These are phyloP conservation scores for Dictyophora rubrovolvata DNA, from an alignment of 768 basidiomycete genomes.

Conservation along the genomic window DNA sequence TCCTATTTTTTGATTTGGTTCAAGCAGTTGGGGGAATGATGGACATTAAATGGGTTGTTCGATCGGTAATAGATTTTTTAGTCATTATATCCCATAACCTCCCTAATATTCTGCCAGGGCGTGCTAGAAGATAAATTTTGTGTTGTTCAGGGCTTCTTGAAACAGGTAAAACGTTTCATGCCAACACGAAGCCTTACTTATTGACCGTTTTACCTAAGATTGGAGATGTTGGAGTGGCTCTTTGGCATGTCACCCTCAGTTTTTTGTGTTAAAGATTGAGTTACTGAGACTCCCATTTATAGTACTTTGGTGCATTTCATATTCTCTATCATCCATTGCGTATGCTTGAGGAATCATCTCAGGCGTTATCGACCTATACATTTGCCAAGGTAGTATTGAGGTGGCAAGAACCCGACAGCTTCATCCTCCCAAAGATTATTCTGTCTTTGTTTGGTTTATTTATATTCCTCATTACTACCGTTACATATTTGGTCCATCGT, in stretches of 20 bases:
- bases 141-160: constrained; percentile 25
- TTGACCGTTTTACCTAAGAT: constrained; percentile 24
- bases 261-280: constrained; percentile 1
- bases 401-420: constrained; percentile 20
- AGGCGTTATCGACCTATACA: constrained; percentile 32
- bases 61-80: constrained; percentile 19
- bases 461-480: constrained; percentile 28
- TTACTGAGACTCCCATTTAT: background rate
- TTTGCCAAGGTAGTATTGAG: constrained; percentile 29
- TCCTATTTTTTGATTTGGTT: constrained; percentile 20
- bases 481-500: constrained; percentile 26
- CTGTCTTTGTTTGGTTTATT: constrained; percentile 29
- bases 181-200: background rate
- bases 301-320: constrained; percentile 18
- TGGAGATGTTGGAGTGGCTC: constrained; percentile 32
- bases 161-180: constrained; percentile 1
- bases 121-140: constrained; percentile 24
- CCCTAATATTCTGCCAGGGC: constrained; percentile 13
- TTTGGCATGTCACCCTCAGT: constrained; percentile 20
- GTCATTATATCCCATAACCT: background rate
- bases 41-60: constrained; percentile 25
- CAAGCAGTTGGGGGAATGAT: constrained; percentile 27
- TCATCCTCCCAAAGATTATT: constrained; percentile 24
- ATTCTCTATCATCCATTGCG: background rate
- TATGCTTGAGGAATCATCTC: constrained; percentile 1